These are phyloP conservation scores for Haematococcus lacustris DNA, from an alignment of 139 green algal genomes.

Conservation along the genomic window DNA sequence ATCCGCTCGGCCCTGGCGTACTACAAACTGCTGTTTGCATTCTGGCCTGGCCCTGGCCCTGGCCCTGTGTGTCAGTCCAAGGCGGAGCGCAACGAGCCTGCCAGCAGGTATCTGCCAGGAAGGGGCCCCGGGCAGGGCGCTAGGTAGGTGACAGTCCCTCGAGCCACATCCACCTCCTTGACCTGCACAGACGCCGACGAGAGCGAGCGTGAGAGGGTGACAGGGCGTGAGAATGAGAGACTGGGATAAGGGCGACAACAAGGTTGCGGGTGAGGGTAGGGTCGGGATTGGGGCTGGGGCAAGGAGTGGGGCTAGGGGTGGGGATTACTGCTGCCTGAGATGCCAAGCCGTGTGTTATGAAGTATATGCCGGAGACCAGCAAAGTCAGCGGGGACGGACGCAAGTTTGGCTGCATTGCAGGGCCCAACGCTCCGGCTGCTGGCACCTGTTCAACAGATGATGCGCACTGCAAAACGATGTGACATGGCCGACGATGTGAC, in stretches of 20 bases:
- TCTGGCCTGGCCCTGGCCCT: too few species aligned
- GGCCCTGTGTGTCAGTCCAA: constrained; percentile 33
- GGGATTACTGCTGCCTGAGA: too few species aligned
- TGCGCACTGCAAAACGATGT: not conserved
- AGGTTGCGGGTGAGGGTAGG: not conserved
- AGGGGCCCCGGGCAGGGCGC: constrained; percentile 60
- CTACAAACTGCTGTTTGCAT: too few species aligned
- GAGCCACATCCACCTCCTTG: constrained; percentile 54
- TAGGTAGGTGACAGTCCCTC: constrained; percentile 64
- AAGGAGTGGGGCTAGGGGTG: too few species aligned
- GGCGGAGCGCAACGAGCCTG: constrained; percentile 42
- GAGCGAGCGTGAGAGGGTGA: not conserved
- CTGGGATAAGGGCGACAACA: not conserved
- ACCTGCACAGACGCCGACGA: constrained; percentile 16
- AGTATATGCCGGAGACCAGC: too few species aligned
- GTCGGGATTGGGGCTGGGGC: too few species aligned
- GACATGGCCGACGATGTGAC: not conserved
- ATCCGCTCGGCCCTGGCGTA: too few species aligned
- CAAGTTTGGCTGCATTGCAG: not conserved
- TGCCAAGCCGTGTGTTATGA: not conserved
- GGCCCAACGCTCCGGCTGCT: not conserved
- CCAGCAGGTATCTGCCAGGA: constrained; percentile 69
- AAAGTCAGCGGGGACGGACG: not conserved
- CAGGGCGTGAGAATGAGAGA: not conserved
- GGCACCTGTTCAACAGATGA: not conserved